Base-by-base conservation (phyloP, 1,139 yeast species). In the Suhomyces panamericanus region DNA sequence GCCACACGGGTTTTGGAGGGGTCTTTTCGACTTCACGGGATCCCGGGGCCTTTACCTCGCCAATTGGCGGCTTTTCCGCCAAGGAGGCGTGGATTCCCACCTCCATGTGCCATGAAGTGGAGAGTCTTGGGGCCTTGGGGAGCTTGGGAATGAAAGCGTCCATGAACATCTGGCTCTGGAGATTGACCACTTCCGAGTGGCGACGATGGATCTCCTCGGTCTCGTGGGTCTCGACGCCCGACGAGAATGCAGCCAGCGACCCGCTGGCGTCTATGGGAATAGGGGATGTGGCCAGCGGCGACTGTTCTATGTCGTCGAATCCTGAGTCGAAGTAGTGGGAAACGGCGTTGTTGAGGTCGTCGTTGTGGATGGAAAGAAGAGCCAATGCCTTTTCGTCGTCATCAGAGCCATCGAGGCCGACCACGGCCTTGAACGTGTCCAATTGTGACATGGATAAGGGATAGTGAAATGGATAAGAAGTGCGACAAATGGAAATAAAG, bases 251-350 rank as follows among this genome's bases (percentile, higher is more conserved):
- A 15, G 44, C n/a, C 12, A 13, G 10, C 11, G 32, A 27, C 15
- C 26, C 32, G 16, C 12, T 15, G 12, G 31, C 28, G 15, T 35
- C 31, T 2, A 6, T n/a, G 15, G 39, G 12, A 27, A 27, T 10
- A 7, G 39, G 32, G n/a, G 40, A 29, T 5, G 30, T 31, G n/a
- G 33, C 24, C 7, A 16, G 13, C 7, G 47, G 47, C 15, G 38
- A 28, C n/a, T 45, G 29, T 10, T 39, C 46, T 32, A 65, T 56
- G 28, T 64, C 50, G 2, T 66, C 68, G 48, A 73, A 72, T 32
- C 81, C 80, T 13, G 70, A 64, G 50, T 80, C 85, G 51, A 80
- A 78, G 55, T 67, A 80, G 42, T 73, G 64, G 10, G 77, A 70
- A 24, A 78, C 64, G 12, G 84, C 77, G 44, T 67, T 67, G 51